Conservation (phyloP, 331 rosid genomes). For the Dryas integrifolia region DNA sequence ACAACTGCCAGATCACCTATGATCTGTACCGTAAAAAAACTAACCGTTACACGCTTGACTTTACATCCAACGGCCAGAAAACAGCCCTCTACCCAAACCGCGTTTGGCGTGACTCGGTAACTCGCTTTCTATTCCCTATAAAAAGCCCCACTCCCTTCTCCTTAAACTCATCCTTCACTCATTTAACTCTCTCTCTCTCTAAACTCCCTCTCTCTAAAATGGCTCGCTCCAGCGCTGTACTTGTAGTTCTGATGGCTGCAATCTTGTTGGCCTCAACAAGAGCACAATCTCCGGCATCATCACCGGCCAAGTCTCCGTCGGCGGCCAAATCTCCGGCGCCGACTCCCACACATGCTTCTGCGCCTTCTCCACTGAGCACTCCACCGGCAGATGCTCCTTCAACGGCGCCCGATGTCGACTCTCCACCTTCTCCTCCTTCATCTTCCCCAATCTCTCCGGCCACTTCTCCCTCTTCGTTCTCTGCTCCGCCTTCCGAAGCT, state of each 20-base stretch:
- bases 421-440: constrained; percentile 20
- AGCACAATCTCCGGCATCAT: constrained; percentile 28
- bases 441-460: background rate
- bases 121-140: background rate
- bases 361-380: background rate
- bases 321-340: background rate
- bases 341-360: background rate
- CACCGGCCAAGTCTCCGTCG: constrained; percentile 1
- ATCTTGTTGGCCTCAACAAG: constrained; percentile 7
- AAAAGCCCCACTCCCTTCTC: background rate
- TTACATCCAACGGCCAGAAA: too few species aligned
- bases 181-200: background rate
- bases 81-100: too few species aligned
- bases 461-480: constrained; percentile 13
- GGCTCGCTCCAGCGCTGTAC: constrained; percentile 14
- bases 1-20: too few species aligned
- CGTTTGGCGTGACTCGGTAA: too few species aligned
- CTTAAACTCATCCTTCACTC: background rate
- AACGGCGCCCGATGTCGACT: background rate
- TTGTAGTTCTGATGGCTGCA: constrained; percentile 13
- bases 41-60: too few species aligned
- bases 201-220: background rate
- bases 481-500: constrained; percentile 18
- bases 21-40: too few species aligned
- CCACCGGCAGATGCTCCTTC: constrained; percentile 11